Evolutionary conservation across 306 rosid species (phyloP), one percentile per base, ranked within the genome.

Genomic region (Alnus rubra): DNA sequence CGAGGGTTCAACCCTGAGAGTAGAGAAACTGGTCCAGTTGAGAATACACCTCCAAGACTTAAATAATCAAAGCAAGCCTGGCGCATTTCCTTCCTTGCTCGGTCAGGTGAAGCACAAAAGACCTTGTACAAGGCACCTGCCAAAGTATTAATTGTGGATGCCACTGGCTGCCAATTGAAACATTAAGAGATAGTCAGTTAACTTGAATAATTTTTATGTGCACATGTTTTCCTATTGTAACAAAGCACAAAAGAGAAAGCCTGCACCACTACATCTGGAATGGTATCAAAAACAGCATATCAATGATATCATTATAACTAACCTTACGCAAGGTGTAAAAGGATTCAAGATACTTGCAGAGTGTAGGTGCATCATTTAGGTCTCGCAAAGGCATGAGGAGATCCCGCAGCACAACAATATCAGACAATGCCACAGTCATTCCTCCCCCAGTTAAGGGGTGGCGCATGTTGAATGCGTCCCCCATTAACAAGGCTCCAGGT

Each of bases 381-480:
- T 92, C 90, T 48, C 49, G 78, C 83, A 90, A 84, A 65, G 97
- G 97, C 88, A 45, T 89, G 74, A 94, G 98, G 76, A 94, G 98
- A 87, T 92, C 87, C 73, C 93, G 89, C 37, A 94, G 88, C 69
- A 94, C 97, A 60, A 90, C 97, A 62, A 92, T 86, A 83, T 94
- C 98, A 52, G 98, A 92, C 79, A 94, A 71, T 48, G 97, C 97
- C 31, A 94, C 98, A 4, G 97, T 92, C 98, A 94, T 92, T 75
- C 98, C 97, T 39, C 98, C 98, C 23, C 98, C 97, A 0, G 98
- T 94, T 33, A 94, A 87, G 59, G 98, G 98, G 79, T 92, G 98
- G 69, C 97, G 98, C 98, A 94, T 94, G 82, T 94, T 94, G 87
- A 94, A 92, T 52, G 98, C 98, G 80, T 94, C 98, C 52, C 98